Base-by-base conservation (phyloP, 2,329 filamentous ascomycete species). In the Fusarium equiseti region DNA sequence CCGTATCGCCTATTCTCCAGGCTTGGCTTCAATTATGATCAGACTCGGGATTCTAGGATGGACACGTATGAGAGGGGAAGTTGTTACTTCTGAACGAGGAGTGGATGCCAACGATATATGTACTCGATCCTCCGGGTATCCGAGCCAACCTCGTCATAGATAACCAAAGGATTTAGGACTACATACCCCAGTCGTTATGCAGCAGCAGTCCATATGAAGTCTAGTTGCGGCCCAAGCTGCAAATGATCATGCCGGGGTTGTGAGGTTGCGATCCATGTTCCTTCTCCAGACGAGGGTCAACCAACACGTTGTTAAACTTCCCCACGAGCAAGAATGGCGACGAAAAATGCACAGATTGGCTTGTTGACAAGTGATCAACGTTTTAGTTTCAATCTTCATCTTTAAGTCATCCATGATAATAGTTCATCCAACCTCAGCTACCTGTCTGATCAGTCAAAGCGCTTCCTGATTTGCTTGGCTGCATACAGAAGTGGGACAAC, bases 401-500 rank as follows among this genome's bases (percentile, higher is more conserved):
- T 18, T 43, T 26, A 8, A 15, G 10, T 8, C 8, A 55, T 15
- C 10, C 3, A 0, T 12, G 4, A 32, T 6, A 43, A 35, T n/a
- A 1, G 0, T 24, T 22, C n/a, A 10, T 16, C 3, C 15, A 4
- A 32, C 40, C 20, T 18, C 20, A 22, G 1, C 32, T 43, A 5
- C 16, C 15, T 46, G 2, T 20, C 9, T 38, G 15, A 35, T 26
- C 0, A 7, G 29, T 58, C 58, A 42, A 46, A 42, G 31, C 42
- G 31, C 26, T 42, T 15, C 58, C 52, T 42, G 1, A 58, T 60
- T 48, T 58, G 58, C 12, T 8, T 60, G 48, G 52, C 18, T 60
- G 58, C 58, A 60, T 60, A n/a, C 12, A 22, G 10, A 58, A 48
- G 58, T 58, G 58, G 52, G 51, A 58, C 58, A n/a, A 13, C 24